phyloP scores from a whole-genome alignment of 495 filamentous ascomycete genomes.

The Staphylotrichum tortipilum region DNA sequence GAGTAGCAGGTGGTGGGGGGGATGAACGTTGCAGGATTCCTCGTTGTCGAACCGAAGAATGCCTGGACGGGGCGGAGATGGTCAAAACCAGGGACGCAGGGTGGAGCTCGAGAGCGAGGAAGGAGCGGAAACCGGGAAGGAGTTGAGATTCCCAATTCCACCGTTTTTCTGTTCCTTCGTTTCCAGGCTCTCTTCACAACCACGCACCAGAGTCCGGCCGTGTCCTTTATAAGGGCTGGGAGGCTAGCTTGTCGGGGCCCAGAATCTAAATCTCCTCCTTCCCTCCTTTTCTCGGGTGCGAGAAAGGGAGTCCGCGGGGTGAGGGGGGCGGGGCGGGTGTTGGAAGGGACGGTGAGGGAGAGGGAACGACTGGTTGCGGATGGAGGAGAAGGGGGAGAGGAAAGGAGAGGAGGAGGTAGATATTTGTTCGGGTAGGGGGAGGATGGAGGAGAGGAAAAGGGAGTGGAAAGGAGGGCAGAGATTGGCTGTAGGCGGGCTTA shows the following conservation, averaged over 20 bases:
- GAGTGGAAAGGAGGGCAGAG: conserved; percentile 40
- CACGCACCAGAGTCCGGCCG: conserved; percentile 19
- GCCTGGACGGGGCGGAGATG: conserved; percentile 11
- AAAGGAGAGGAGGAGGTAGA: conserved; percentile 46
- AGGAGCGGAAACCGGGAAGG: conserved; percentile 9
- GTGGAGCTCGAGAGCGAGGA: conserved; percentile 3
- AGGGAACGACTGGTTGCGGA: conserved; percentile 49
- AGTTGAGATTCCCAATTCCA: conserved; percentile 10
- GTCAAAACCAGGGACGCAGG: conserved; percentile 9
- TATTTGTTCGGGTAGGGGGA: conserved; percentile 50
- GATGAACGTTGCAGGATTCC: conserved; percentile 26
- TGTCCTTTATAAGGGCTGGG: conserved; percentile 24
- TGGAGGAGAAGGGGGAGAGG: conserved; percentile 40
- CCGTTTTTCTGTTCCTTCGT: conserved; percentile 11
- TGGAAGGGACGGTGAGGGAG: conserved; percentile 40
- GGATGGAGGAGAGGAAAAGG: conserved; percentile 47
- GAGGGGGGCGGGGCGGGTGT: no score
- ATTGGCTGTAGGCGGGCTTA: conserved; percentile 45
- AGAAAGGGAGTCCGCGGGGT: conserved; percentile 27
- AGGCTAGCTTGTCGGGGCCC: conserved; percentile 25
- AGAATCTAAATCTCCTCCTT: conserved; percentile 33
- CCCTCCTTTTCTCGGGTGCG: conserved; percentile 31
- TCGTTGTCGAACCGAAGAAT: conserved; percentile 34
- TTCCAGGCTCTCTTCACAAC: conserved; percentile 14
- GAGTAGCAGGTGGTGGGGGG: conserved; percentile 20